phyloP scores from a whole-genome alignment of 1,284 basidiomycete genomes.

The Marasmius tenuissimus region DNA sequence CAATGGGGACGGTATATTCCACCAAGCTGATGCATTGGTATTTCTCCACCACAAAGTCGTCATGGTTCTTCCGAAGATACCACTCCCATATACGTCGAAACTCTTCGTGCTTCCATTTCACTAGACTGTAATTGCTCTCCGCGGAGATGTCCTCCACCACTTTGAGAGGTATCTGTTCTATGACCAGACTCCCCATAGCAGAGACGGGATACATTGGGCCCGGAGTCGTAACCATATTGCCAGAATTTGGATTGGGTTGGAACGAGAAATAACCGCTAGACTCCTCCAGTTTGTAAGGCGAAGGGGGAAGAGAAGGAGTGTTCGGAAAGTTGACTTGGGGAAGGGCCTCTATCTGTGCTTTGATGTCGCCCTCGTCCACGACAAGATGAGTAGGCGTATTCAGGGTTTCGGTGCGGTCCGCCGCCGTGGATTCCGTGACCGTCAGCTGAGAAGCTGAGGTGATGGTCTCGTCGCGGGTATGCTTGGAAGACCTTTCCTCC shows the following conservation, averaged over 20 bases:
- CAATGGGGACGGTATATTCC: constrained; percentile 73
- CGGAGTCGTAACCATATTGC: constrained; percentile 2
- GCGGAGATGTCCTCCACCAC: constrained; percentile 60
- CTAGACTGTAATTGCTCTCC: constrained; percentile 69
- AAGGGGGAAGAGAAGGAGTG: constrained; percentile 40
- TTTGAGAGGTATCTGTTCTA: constrained; percentile 45
- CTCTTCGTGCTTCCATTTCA: constrained; percentile 81
- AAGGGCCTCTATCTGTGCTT: constrained; percentile 71
- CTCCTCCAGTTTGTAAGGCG: constrained; percentile 27
- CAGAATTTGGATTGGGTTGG: not conserved
- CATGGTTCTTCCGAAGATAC: constrained; percentile 81
- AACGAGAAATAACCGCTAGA: constrained; percentile 40
- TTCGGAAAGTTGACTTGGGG: constrained; percentile 45
- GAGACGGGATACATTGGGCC: not conserved
- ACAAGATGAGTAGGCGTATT: constrained; percentile 13
- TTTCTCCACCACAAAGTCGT: constrained; percentile 88
- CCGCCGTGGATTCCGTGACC: constrained; percentile 10
- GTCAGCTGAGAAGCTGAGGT: constrained; percentile 26
- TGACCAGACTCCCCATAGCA: constrained; percentile 15
- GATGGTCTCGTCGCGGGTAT: constrained; percentile 40
- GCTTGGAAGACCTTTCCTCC: constrained; percentile 63
- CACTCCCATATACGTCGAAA: constrained; percentile 90
- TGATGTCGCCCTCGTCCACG: constrained; percentile 52
- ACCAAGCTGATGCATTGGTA: constrained; percentile 87
- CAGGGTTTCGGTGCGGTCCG: not conserved